Conservation (phyloP, 2,329 filamentous ascomycete species). For the Ascochyta rabiei region DNA sequence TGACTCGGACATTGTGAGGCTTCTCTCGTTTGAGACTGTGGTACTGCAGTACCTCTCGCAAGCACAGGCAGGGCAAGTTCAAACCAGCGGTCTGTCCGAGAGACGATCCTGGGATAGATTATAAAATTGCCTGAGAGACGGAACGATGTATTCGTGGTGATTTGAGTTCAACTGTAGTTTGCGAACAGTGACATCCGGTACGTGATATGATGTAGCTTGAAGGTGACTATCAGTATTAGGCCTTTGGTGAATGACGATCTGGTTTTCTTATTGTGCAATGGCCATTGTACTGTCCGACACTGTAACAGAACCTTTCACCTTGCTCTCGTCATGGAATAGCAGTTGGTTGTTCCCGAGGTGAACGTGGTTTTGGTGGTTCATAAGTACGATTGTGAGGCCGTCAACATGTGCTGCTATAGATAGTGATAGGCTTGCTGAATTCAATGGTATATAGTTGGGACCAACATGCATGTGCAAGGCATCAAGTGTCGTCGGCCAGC, state of each 20-base stretch:
- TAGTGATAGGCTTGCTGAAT: background rate
- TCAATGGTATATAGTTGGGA: slow-evolving; percentile 14
- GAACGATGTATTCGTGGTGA: background rate
- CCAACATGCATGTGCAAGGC: slow-evolving; percentile 1
- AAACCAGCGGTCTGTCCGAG: background rate
- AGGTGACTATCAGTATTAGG: background rate
- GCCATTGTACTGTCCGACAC: background rate
- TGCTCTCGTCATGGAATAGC: background rate
- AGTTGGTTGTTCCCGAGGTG: background rate
- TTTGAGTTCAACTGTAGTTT: background rate
- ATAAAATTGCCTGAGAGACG: background rate
- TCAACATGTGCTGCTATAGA: background rate
- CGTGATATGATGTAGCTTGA: background rate
- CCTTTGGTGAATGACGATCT: background rate
- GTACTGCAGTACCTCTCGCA: background rate
- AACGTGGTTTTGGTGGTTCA: background rate
- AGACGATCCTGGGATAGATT: background rate
- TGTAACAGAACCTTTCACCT: slow-evolving; percentile 1
- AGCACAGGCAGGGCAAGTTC: background rate
- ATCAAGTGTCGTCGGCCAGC: slow-evolving; percentile 3
- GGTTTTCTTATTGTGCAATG: background rate
- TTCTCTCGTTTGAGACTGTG: background rate
- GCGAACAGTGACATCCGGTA: background rate
- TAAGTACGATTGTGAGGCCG: background rate
- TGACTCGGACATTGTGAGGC: background rate